A percentile compares a stretch with the other conserved stretches of the same genome.
These are phyloP conservation scores for Podospora australis DNA, from an alignment of 495 filamentous ascomycete species.

Conservation along the genomic window DNA sequence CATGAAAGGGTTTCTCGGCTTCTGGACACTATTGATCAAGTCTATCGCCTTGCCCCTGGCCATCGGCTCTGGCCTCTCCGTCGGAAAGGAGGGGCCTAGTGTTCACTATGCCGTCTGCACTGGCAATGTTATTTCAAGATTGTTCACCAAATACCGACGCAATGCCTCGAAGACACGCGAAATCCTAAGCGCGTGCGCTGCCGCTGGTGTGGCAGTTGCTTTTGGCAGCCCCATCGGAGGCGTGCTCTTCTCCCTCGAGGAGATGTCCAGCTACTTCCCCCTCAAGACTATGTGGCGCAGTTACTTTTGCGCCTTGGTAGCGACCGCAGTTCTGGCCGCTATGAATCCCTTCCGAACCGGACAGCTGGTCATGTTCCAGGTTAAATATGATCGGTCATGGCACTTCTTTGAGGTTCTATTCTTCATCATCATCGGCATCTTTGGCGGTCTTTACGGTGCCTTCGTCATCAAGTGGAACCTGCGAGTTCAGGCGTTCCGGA, in stretches of 20 bases:
- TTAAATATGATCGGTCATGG: conserved; percentile 92
- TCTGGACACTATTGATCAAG: conserved; percentile 90
- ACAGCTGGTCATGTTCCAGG: conserved; percentile 99
- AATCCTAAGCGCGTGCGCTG: conserved; percentile 89
- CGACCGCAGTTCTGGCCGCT: conserved; percentile 85
- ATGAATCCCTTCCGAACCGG: conserved; percentile 98
- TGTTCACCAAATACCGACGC: conserved; percentile 87
- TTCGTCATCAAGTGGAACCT: conserved; percentile 99
- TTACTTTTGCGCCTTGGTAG: conserved; percentile 96
- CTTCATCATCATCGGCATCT: conserved; percentile 84
- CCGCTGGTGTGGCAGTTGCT: conserved; percentile 91
- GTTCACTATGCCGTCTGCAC: conserved; percentile 98
- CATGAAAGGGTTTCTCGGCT: conserved; percentile 96
- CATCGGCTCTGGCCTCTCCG: conserved; percentile 90
- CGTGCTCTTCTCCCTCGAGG: conserved; percentile 93
- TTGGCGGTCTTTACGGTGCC: conserved; percentile 92
- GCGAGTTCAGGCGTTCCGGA: conserved; percentile 82
- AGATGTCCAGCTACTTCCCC: conserved; percentile 98
- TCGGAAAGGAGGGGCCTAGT: conserved; percentile 96
- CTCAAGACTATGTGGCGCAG: conserved; percentile 97
- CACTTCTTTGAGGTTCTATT: conserved; percentile 96
- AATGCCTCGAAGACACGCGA: conserved; percentile 95
- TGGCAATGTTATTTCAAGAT: conserved; percentile 89
- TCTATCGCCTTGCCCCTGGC: conserved; percentile 85
- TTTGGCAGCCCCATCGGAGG: conserved; percentile 97